Evolutionary conservation across 2,329 filamentous ascomycete species (phyloP).

Genomic region (Monascus ruber): DNA sequence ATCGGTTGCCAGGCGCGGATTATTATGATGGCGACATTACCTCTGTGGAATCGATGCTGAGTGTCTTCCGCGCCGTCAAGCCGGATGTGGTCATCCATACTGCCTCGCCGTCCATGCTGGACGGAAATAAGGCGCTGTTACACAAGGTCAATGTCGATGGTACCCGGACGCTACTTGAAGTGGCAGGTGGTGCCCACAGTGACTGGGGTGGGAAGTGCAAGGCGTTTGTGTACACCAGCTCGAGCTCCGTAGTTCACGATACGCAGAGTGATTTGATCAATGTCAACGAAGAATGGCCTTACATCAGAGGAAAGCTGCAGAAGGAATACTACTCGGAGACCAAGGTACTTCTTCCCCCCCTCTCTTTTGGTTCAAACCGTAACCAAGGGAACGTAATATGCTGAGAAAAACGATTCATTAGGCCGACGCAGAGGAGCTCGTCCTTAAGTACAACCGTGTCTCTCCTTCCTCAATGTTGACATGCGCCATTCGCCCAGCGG

Average conservation of each 20-base stretch:
- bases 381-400: background rate
- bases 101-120: constrained; percentile 56
- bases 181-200: constrained; percentile 58
- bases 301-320: constrained; percentile 59
- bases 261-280: constrained; percentile 68
- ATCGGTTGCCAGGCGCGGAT: constrained; percentile 49
- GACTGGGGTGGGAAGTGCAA: constrained; percentile 52
- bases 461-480: constrained; percentile 54
- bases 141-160: constrained; percentile 80
- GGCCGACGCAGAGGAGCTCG: constrained; percentile 71
- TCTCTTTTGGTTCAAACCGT: background rate
- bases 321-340: constrained; percentile 81
- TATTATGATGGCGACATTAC: constrained; percentile 76
- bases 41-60: constrained; percentile 47
- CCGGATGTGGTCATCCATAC: constrained; percentile 88
- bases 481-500: constrained; percentile 70
- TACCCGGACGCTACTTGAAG: constrained; percentile 55
- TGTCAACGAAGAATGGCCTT: constrained; percentile 72
- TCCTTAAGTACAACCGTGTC: constrained; percentile 61
- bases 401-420: constrained; percentile 17
- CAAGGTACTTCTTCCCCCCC: constrained; percentile 47
- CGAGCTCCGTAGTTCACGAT: constrained; percentile 76
- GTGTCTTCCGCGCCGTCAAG: constrained; percentile 53
- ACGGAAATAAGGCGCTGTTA: constrained; percentile 48
- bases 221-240: constrained; percentile 83